phyloP scores from a whole-genome alignment of 2,329 filamentous ascomycete genomes.

The Trichophyton simii region DNA sequence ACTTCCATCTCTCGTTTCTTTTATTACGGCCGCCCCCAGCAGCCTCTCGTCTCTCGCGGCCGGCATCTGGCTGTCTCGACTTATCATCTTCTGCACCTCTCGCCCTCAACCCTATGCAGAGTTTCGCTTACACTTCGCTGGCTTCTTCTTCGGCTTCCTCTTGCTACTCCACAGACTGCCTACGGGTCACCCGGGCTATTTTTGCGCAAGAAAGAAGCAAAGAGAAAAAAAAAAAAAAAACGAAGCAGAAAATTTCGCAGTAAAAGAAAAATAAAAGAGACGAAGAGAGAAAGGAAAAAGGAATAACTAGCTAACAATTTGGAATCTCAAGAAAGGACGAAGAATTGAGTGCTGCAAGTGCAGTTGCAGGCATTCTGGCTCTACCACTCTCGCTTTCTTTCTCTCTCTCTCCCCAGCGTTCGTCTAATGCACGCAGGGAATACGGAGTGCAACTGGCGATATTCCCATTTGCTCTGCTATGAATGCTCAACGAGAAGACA shows the following conservation, averaged over 20 bases:
- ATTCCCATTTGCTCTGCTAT: background rate
- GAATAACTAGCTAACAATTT: background rate
- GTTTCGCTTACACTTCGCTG: background rate
- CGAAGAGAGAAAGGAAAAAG: background rate
- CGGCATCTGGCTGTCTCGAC: background rate
- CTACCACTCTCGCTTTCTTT: background rate
- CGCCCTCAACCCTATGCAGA: background rate
- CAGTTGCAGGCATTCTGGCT: background rate
- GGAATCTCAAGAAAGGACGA: background rate
- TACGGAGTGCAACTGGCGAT: background rate
- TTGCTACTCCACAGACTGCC: background rate
- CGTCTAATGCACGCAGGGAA: background rate
- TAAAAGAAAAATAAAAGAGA: background rate
- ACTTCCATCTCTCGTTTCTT: background rate
- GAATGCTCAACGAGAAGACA: background rate
- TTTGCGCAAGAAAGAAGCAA: background rate
- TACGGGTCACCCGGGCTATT: background rate
- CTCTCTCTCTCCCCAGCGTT: background rate
- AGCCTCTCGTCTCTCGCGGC: background rate
- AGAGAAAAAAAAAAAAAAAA: background rate
- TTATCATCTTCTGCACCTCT: background rate
- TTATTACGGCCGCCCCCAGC: background rate
- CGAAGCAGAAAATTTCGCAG: background rate
- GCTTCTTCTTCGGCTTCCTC: background rate
- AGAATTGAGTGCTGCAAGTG: conserved; percentile 1